Conservation (phyloP, 1,139 yeast species). For the Nadsonia starkeyi-henricii region DNA sequence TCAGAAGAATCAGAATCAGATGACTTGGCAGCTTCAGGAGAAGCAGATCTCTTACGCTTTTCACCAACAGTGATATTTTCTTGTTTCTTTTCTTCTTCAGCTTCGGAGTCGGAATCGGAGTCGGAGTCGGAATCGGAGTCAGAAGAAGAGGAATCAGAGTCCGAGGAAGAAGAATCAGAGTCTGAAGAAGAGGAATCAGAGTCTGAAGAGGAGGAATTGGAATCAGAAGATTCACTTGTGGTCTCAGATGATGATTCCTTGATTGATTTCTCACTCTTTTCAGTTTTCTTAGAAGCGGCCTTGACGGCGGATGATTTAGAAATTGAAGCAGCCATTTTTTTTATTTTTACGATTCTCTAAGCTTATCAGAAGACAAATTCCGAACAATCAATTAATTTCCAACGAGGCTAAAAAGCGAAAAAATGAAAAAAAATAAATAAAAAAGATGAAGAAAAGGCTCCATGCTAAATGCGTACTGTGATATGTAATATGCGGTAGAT, state of each 20-base stretch:
- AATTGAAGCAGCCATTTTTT: neutral
- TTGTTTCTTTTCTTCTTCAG: neutral
- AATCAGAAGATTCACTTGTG: conserved; percentile 3
- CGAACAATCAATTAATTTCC: too few relatives aligned
- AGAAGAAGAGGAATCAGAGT: conserved; percentile 14
- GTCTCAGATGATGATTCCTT: neutral
- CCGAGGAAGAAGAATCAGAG: conserved; percentile 15
- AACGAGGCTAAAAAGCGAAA: neutral
- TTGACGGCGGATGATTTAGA: neutral
- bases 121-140: conserved; percentile 17
- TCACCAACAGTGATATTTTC: neutral
- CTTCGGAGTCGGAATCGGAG: conserved; percentile 10
- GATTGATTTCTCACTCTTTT: too few relatives aligned
- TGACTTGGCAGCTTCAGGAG: neutral
- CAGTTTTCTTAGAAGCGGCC: too few relatives aligned
- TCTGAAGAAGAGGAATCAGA: conserved; percentile 14
- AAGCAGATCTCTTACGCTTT: neutral
- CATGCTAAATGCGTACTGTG: neutral
- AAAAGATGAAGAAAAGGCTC: neutral
- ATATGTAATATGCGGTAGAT: neutral
- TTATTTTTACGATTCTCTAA: neutral
- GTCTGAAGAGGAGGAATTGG: conserved; percentile 9
- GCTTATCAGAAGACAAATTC: too few relatives aligned
- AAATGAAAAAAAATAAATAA: neutral
- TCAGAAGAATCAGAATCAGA: neutral